Evolutionary conservation across 2,329 filamentous ascomycete genomes (phyloP).

Genomic region (Exophiala viscosa): DNA sequence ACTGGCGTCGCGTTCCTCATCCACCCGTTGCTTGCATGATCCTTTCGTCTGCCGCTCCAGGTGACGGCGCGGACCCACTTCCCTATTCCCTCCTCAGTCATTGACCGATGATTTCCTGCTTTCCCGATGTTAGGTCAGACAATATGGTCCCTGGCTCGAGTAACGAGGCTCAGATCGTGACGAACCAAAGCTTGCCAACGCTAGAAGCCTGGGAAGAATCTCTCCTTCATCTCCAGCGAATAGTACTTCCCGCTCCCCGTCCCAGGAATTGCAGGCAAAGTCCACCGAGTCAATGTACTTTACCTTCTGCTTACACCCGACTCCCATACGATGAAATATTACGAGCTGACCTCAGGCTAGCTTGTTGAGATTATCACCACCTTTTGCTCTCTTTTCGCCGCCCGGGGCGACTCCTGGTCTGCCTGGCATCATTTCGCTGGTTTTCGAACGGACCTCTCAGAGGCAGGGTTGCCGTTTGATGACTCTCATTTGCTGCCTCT

Average conservation of each 20-base stretch:
- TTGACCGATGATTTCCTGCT: conserved; percentile 12
- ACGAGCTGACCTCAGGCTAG: conserved; percentile 24
- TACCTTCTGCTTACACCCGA: conserved; percentile 18
- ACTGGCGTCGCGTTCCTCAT: conserved; percentile 10
- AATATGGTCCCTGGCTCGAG: conserved; percentile 13
- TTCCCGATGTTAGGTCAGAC: conserved; percentile 18
- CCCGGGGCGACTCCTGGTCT: conserved; percentile 8
- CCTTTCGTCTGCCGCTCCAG: conserved; percentile 7
- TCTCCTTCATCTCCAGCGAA: conserved; percentile 20
- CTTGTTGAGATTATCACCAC: conserved; percentile 14
- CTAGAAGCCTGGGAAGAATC: conserved; percentile 25
- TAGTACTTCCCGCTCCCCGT: conserved; percentile 23
- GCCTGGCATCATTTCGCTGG: conserved; percentile 19
- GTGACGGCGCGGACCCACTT: conserved; percentile 23
- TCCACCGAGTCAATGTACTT: conserved; percentile 16
- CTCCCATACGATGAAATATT: conserved; percentile 21
- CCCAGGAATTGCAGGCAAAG: conserved; percentile 19
- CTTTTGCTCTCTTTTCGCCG: conserved; percentile 15
- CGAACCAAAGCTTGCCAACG: conserved; percentile 15
- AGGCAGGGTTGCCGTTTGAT: conserved; percentile 16
- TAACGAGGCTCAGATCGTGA: conserved; percentile 22
- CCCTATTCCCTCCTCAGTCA: conserved; percentile 8
- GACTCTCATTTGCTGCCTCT: conserved; percentile 26
- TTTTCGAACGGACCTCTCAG: conserved; percentile 24
- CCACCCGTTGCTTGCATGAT: conserved; percentile 15